A percentile compares a stretch with the other conserved stretches of the same genome.
phyloP scores from a whole-genome alignment of 1,139 yeast genomes.

The Diutina pseudorugosa region DNA sequence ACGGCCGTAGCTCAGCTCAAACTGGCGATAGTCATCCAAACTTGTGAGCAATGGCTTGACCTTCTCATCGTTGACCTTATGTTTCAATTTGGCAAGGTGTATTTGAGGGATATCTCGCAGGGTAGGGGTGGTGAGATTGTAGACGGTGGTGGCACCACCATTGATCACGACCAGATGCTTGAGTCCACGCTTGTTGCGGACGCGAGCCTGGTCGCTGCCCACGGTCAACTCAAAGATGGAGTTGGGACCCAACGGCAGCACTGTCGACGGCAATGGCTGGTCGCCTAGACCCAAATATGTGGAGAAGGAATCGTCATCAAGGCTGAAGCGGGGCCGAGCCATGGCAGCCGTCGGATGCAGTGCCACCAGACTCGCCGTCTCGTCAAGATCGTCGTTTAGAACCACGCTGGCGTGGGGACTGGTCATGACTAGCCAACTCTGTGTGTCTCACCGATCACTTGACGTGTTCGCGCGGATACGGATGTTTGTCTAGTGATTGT shows the following conservation, averaged over 20 bases:
- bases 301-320: constrained; percentile 1
- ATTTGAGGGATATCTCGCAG: constrained; percentile 78
- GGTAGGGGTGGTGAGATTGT: constrained; percentile 58
- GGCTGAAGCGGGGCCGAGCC: neutral
- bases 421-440: neutral
- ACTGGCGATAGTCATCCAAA: constrained; percentile 44
- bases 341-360: neutral
- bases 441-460: neutral
- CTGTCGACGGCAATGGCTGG: neutral
- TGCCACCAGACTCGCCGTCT: neutral
- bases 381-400: constrained; percentile 1
- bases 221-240: constrained; percentile 66
- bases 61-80: constrained; percentile 35
- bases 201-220: constrained; percentile 38
- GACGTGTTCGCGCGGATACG: constrained; percentile 2
- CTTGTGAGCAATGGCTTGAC: constrained; percentile 31
- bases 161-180: constrained; percentile 25
- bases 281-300: neutral
- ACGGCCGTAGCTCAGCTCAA: constrained; percentile 35
- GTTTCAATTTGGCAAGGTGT: constrained; percentile 44
- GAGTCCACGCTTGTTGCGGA: constrained; percentile 20
- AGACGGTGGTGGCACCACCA: constrained; percentile 27
- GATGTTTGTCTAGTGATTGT: neutral
- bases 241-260: constrained; percentile 60
- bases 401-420: constrained; percentile 4